Evolutionary conservation across 2,329 filamentous ascomycete species (phyloP).

Genomic region (Fusarium albidum): DNA sequence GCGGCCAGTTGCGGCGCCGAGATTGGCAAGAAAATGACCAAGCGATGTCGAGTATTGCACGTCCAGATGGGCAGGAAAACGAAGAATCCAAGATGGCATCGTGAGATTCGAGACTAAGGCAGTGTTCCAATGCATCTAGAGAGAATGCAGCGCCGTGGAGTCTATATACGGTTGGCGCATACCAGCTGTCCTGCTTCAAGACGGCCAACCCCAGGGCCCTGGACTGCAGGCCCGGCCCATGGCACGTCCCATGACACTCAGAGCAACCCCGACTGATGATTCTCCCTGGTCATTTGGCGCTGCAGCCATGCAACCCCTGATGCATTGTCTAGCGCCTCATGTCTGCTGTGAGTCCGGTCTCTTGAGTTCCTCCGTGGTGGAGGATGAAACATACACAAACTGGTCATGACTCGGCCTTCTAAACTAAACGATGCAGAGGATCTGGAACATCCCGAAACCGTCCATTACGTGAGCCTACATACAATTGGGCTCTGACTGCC

Average conservation of each 20-base stretch:
- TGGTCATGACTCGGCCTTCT: no score
- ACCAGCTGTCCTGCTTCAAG: constrained; percentile 21
- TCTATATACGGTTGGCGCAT: constrained; percentile 28
- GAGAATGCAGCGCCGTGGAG: constrained; percentile 32
- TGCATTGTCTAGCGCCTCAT: no score
- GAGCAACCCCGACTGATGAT: no score
- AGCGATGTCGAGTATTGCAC: not conserved
- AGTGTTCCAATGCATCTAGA: constrained; percentile 6
- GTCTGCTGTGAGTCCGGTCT: no score
- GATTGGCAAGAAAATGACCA: constrained; percentile 11
- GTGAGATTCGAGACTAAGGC: not conserved
- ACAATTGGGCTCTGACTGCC: no score
- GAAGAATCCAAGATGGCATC: not conserved
- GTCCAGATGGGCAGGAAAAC: not conserved
- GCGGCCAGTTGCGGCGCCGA: constrained; percentile 16
- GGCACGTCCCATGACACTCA: not conserved
- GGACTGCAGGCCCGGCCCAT: not conserved
- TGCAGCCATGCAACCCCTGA: no score
- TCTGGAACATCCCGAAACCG: no score
- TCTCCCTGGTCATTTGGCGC: not conserved
- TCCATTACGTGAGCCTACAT: no score
- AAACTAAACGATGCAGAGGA: no score
- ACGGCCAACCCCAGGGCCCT: not conserved
- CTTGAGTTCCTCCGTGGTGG: no score
- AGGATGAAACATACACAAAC: no score